A percentile compares a stretch with the other conserved stretches of the same genome.
These are phyloP conservation scores for Eimeria nieschulzi DNA, from an alignment of 169 alveolate genomes.

Conservation along the genomic window DNA sequence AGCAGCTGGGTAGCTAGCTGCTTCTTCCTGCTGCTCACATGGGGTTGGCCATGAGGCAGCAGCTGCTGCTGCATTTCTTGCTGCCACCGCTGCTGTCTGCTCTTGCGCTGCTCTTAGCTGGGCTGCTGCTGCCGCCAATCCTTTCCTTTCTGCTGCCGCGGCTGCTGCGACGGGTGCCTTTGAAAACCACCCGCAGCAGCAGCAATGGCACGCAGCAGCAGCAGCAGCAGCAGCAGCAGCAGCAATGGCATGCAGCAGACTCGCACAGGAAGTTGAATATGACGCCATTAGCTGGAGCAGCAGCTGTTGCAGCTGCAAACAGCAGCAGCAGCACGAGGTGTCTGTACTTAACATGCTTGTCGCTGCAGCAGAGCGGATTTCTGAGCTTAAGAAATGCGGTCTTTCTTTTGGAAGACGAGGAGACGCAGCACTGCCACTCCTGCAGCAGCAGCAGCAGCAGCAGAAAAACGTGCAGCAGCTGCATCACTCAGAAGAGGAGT, in stretches of 20 bases:
- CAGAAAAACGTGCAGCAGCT: slow-evolving; percentile 17
- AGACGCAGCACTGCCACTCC: slow-evolving; percentile 29
- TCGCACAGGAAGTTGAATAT: background rate
- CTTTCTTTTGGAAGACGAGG: slow-evolving; percentile 53
- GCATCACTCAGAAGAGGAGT: slow-evolving; percentile 46
- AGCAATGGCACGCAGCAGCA: background rate
- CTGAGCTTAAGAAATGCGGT: slow-evolving; percentile 19
- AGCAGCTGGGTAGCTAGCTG: background rate
- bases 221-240: background rate
- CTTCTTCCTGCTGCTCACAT: slow-evolving; percentile 34
- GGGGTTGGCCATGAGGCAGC: slow-evolving; percentile 59
- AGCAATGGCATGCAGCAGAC: slow-evolving; percentile 30
- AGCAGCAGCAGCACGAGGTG: slow-evolving; percentile 53
- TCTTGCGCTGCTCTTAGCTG: slow-evolving; percentile 13
- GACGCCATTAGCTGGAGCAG: background rate
- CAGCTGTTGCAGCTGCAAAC: background rate
- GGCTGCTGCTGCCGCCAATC: slow-evolving; percentile 57
- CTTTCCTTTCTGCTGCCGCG: slow-evolving; percentile 62
- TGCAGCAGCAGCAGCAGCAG: slow-evolving; percentile 61
- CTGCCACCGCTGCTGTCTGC: slow-evolving; percentile 55
- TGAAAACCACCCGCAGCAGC: slow-evolving; percentile 8
- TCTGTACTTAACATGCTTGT: slow-evolving; percentile 51
- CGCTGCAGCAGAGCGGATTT: slow-evolving; percentile 44
- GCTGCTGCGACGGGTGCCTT: slow-evolving; percentile 15
- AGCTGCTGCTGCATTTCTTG: slow-evolving; percentile 65